phyloP scores from a whole-genome alignment of 208 protist species.

The Leishmania gerbilli region DNA sequence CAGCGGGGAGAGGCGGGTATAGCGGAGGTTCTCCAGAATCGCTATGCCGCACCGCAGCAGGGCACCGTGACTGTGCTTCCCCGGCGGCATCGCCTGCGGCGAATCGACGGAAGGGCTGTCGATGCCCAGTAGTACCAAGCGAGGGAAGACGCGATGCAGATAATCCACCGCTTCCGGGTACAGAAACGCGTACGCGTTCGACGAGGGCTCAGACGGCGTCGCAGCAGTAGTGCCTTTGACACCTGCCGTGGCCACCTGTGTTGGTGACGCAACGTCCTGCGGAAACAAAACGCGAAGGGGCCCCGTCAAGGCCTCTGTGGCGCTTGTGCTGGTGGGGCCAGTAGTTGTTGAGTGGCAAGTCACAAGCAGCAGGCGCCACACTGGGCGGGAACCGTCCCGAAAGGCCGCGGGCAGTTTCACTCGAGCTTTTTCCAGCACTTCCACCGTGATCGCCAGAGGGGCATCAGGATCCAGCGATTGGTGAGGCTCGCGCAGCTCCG shows the following conservation, averaged over 20 bases:
- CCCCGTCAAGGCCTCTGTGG: not conserved
- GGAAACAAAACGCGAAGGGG: not conserved
- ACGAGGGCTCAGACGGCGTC: slow-evolving; percentile 11
- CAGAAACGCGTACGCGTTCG: slow-evolving; percentile 50
- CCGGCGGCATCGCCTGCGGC: slow-evolving; percentile 36
- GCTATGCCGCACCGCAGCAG: slow-evolving; percentile 62
- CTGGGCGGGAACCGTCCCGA: slow-evolving; percentile 9
- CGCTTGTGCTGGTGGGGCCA: not conserved
- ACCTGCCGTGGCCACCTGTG: not conserved
- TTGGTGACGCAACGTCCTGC: not conserved
- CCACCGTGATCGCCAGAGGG: slow-evolving; percentile 38
- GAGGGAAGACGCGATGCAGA: slow-evolving; percentile 49
- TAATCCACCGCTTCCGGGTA: slow-evolving; percentile 44
- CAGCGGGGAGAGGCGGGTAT: slow-evolving; percentile 27
- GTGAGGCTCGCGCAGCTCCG: slow-evolving; percentile 26
- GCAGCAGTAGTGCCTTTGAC: not conserved
- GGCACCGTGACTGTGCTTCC: slow-evolving; percentile 42
- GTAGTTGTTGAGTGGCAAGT: slow-evolving; percentile 21
- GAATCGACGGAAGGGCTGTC: slow-evolving; percentile 75
- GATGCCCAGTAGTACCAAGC: slow-evolving; percentile 65
- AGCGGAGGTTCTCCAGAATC: slow-evolving; percentile 73
- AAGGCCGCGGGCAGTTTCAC: slow-evolving; percentile 16
- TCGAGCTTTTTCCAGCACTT: slow-evolving; percentile 40
- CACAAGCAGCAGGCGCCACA: slow-evolving; percentile 62
- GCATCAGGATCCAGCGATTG: slow-evolving; percentile 4